A percentile compares a stretch with the other conserved stretches of the same genome.
These are phyloP conservation scores for Trichoderma sp. DNA, from an alignment of 2,329 filamentous ascomycete genomes.

Conservation along the genomic window DNA sequence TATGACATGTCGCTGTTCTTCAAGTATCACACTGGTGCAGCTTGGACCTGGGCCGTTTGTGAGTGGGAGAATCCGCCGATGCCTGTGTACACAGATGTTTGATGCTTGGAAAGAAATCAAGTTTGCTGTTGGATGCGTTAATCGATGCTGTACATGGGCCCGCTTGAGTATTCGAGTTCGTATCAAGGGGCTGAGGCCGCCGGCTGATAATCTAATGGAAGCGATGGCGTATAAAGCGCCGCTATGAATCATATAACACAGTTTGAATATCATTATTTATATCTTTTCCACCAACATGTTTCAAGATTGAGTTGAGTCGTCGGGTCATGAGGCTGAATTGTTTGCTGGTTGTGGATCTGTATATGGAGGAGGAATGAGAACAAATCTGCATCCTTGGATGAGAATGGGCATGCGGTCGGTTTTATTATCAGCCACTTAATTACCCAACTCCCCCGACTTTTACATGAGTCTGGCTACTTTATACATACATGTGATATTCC, in stretches of 20 bases:
- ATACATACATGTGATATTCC: not conserved
- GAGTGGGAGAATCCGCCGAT: conserved; percentile 37
- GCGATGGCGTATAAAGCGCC: not conserved
- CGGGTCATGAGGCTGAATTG: not conserved
- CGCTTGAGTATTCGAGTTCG: not conserved
- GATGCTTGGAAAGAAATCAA: not conserved
- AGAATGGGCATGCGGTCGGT: not conserved
- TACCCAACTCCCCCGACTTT: not conserved
- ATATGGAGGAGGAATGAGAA: not conserved
- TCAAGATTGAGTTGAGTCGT: not conserved
- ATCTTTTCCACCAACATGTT: not conserved
- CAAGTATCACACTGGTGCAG: conserved; percentile 40
- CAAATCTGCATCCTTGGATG: not conserved
- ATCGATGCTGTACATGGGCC: not conserved
- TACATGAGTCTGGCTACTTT: not conserved
- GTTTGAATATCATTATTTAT: not conserved
- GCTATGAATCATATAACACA: not conserved
- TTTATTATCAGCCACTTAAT: not conserved
- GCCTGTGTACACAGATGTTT: conserved; percentile 39
- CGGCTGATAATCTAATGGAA: not conserved
- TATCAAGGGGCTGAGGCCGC: not conserved
- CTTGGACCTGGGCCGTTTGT: conserved; percentile 42
- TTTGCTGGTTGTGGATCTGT: not conserved
- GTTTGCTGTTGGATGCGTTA: not conserved
- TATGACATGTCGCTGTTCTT: conserved; percentile 35